Conservation (phyloP, 108 stramenopile genomes). For the Nannochloropsis salina region DNA sequence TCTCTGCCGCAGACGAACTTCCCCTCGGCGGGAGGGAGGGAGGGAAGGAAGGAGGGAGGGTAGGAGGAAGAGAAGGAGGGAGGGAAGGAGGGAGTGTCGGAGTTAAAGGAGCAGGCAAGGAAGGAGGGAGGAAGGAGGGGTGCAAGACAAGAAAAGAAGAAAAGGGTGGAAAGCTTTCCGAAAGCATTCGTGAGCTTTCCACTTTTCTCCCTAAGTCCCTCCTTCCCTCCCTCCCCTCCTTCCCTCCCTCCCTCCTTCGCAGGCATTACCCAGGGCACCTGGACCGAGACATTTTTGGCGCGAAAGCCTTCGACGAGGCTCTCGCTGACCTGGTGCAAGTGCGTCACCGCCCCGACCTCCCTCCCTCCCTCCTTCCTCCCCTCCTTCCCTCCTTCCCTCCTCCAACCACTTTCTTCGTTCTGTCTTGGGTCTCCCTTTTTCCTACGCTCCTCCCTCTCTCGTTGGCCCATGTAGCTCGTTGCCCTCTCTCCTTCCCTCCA, state of each 20-base stretch:
- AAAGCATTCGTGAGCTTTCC: no score
- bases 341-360: neutral
- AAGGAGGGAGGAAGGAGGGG: no score
- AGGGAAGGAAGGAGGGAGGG: neutral
- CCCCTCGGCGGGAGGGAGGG: conserved; percentile 49
- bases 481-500: no score
- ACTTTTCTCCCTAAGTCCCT: no score
- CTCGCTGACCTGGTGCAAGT: neutral
- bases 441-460: no score
- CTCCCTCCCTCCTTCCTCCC: neutral
- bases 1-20: conserved; percentile 74
- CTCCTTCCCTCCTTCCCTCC: neutral
- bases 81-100: neutral
- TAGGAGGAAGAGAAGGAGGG: neutral
- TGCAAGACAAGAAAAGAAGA: no score
- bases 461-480: no score
- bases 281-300: neutral
- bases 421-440: no score
- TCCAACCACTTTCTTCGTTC: neutral
- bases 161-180: no score
- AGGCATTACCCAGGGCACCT: neutral
- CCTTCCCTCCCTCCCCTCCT: neutral
- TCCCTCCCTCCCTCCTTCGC: conserved; percentile 1
- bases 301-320: neutral
- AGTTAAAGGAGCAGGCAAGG: no score